Percentiles rank a stretch among this genome's conserved stretches.
Evolutionary conservation across 495 filamentous ascomycete genomes (phyloP).

Genomic region (Xylaria scruposa): DNA sequence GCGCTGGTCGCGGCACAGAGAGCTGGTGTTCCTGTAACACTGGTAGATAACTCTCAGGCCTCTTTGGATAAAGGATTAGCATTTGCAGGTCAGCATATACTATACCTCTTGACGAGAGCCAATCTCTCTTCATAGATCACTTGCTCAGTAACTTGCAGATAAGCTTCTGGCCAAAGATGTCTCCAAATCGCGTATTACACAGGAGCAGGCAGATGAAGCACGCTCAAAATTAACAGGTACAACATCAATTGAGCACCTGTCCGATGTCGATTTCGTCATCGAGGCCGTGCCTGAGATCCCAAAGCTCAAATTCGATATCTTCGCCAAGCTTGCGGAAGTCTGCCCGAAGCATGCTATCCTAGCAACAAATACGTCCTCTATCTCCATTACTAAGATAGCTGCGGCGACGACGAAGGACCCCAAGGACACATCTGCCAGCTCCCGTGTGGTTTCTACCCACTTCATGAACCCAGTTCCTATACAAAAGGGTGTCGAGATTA

Average conservation of each 20-base stretch:
- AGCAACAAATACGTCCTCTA: slow-evolving; percentile 96
- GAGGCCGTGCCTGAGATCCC: slow-evolving; percentile 96
- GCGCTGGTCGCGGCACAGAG: slow-evolving; percentile 90
- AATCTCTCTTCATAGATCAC: not conserved
- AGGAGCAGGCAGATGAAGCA: slow-evolving; percentile 73
- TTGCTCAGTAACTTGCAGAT: slow-evolving; percentile 58
- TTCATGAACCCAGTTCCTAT: slow-evolving; percentile 99
- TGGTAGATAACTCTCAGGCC: slow-evolving; percentile 84
- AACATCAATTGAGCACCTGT: slow-evolving; percentile 78
- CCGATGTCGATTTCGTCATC: slow-evolving; percentile 93
- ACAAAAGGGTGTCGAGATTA: slow-evolving; percentile 98
- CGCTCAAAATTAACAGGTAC: slow-evolving; percentile 71
- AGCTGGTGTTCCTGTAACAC: slow-evolving; percentile 81
- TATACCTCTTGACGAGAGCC: not conserved
- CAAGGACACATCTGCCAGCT: slow-evolving; percentile 78
- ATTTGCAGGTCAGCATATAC: slow-evolving; percentile 72
- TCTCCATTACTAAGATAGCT: slow-evolving; percentile 95
- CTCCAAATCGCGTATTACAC: slow-evolving; percentile 78
- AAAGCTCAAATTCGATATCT: slow-evolving; percentile 85
- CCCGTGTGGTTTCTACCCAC: slow-evolving; percentile 92
- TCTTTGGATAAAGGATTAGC: slow-evolving; percentile 90
- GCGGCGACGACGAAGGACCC: slow-evolving; percentile 79
- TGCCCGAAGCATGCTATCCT: slow-evolving; percentile 88
- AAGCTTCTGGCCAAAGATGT: slow-evolving; percentile 94
- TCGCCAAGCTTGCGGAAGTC: slow-evolving; percentile 81